Conservation (phyloP, 441 rosid genomes). For the Populus tomentosa region DNA sequence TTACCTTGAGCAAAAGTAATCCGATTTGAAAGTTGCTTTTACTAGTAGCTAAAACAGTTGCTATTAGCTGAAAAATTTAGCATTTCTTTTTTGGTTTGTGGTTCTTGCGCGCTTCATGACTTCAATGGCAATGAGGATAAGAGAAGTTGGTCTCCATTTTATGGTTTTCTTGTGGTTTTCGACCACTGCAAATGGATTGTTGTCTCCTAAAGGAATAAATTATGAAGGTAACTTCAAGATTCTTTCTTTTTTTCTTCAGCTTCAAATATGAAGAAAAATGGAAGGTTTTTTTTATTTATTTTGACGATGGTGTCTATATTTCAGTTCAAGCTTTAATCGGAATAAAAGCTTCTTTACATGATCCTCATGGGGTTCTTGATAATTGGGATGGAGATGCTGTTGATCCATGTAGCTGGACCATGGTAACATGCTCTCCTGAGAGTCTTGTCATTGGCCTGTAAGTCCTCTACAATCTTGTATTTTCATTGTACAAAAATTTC, state of each 20-base stretch:
- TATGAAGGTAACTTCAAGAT: constrained; percentile 64
- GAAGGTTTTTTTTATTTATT: constrained; percentile 13
- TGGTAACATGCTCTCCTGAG: constrained; percentile 92
- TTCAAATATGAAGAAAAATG: not conserved
- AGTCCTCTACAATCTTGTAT: constrained; percentile 25
- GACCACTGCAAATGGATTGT: constrained; percentile 51
- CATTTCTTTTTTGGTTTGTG: constrained; percentile 23
- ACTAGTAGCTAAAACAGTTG: not conserved
- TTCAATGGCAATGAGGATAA: constrained; percentile 36
- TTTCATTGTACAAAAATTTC: not conserved
- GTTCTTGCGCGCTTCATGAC: constrained; percentile 28
- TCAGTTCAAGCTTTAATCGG: constrained; percentile 93
- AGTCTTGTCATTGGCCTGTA: constrained; percentile 93
- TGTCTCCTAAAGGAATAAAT: constrained; percentile 94
- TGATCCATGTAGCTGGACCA: constrained; percentile 99
- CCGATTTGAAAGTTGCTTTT: constrained; percentile 23
- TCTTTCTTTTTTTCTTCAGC: constrained; percentile 8
- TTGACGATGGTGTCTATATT: constrained; percentile 17
- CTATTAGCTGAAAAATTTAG: constrained; percentile 15
- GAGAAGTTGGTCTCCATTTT: constrained; percentile 26
- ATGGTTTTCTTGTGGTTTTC: constrained; percentile 48
- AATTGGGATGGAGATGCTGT: constrained; percentile 97
- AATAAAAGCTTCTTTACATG: constrained; percentile 67
- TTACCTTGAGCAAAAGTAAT: constrained; percentile 23
- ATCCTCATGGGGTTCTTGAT: constrained; percentile 94